Conservation (phyloP, 2,329 filamentous ascomycete species). For the Clarireedia homoeocarpa region DNA sequence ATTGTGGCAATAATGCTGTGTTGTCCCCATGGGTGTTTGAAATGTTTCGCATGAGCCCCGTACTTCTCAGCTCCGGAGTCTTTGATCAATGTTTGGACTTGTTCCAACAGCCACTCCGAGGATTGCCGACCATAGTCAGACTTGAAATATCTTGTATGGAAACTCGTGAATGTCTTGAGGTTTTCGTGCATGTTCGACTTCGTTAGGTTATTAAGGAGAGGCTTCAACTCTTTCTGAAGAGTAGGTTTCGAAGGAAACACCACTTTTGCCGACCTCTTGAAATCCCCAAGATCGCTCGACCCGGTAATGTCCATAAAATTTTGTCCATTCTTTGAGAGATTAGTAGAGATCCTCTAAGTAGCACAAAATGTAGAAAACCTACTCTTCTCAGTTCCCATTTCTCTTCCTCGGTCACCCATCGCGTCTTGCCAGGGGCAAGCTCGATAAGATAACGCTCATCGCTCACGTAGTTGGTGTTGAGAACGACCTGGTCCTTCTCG, state of each 20-base stretch:
- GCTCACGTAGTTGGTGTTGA: conserved; percentile 31
- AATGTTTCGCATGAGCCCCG: conserved; percentile 62
- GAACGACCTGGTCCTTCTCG: conserved; percentile 44
- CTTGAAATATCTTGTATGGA: conserved; percentile 78
- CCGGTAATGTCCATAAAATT: conserved; percentile 95
- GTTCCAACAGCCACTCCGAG: conserved; percentile 75
- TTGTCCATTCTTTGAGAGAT: conserved; percentile 59
- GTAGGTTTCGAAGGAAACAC: conserved; percentile 59
- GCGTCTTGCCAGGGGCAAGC: conserved; percentile 70
- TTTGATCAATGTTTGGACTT: conserved; percentile 64
- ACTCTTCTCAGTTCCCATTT: conserved; percentile 88
- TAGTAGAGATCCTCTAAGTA: conserved; percentile 6
- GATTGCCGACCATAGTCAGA: conserved; percentile 74
- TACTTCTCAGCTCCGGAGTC: conserved; percentile 60
- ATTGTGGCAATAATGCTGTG: conserved; percentile 87
- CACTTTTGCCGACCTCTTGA: conserved; percentile 36
- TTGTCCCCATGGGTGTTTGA: conserved; percentile 81
- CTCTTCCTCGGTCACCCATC: conserved; percentile 87
- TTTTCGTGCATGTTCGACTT: conserved; percentile 72
- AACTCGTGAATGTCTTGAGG: conserved; percentile 69
- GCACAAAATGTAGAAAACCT: conserved; percentile 29
- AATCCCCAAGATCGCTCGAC: conserved; percentile 53
- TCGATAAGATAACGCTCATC: conserved; percentile 68
- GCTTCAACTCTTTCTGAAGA: conserved; percentile 57
- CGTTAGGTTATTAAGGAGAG: conserved; percentile 60